Base-by-base conservation (phyloP, 202 grass and related monocot species). In the Panicum virgatum region DNA sequence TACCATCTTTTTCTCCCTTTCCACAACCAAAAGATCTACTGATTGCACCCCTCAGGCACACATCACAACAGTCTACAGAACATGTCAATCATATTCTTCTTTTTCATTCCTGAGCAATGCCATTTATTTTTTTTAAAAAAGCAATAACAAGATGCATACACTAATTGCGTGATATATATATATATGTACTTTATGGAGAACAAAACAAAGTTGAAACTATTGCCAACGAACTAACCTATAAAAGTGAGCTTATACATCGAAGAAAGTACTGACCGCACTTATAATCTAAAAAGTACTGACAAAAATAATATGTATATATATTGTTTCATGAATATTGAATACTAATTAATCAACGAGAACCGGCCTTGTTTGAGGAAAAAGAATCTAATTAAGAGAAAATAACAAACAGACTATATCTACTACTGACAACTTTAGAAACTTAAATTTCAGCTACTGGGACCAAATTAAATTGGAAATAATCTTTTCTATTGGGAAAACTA, bases 1-100 rank as follows among this genome's bases (percentile, higher is more conserved):
- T 37, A 73, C 48, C 10, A 59, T 53, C 73, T 37, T 74, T 85
- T 89, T 45, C 38, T 0, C 54, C 26, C 77, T 62, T 68, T 89
- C 19, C 67, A 79, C 45, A 51, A 48, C 59, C 83, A 79, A 89
- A 89, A 86, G 73, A 86, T 86, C 60, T 78, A 5, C 66, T 78
- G 66, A 87, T 69, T 85, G 64, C 54, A 81, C 83, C 59, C 60
- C 26, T 86, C 68, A 75, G 50, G 50, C 13, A 66, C 40, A 75
- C 69, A 74, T 78, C 52, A 7, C 12, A 56, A 40, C 36, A 29
- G 63, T 40, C 14, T 62, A 60, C 78, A 82, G 59, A 61, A 46
- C 50, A 68, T 5, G 73, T 79, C 73, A 78, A 72, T 85, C 72
- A 9, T 16, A 39, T 62, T 74, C 0, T 32, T 69, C 54, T 53